Base-by-base conservation (phyloP, 176 grass and related monocot genomes). In the Thinopyrum elongatum region DNA sequence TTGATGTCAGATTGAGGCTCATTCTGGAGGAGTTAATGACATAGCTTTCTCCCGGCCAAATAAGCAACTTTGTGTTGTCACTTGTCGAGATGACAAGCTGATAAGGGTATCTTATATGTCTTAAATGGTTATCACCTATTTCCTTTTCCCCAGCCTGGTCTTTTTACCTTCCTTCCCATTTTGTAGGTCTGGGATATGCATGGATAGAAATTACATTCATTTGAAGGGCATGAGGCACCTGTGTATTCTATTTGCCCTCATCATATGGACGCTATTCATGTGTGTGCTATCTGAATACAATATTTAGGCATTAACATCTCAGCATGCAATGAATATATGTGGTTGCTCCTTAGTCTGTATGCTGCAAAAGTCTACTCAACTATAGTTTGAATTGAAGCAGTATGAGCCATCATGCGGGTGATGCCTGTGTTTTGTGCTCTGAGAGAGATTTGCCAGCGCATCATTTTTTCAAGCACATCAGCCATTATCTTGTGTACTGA, bases 151-250 rank as follows among this genome's bases (percentile, higher is more conserved):
- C 53, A 19, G 42, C 38, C n/a, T 74, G 44, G 9, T 86, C 47
- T 84, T 26, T 23, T 91, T 26, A 86, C 85, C 65, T 90, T 84
- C 19, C 36, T 77, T 82, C 79, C 62, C 16, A 16, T 76, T 73
- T 80, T 91, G 26, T 83, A 98, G 96, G 93, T 98, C 29, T 98
- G 96, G 96, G 91, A 95, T 92, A 85, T 90, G 86, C 83, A 86
- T 79, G 93, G 96, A n/a, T 80, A 90, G 82, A 91, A 85, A 78
- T 62, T 92, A 31, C 86, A 77, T 84, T 80, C 89, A 55, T 98
- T 98, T 84, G 91, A 98, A 92, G 96, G 96, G 63, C 96, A 98
- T 19, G 93, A 98, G n/a, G n/a, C n/a, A n/a, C n/a, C n/a, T n/a
- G n/a, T n/a, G n/a, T n/a, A n/a, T n/a, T n/a, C n/a, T n/a, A n/a